Base-by-base conservation (phyloP, 306 rosid genomes). In the Rosa chinensis region DNA sequence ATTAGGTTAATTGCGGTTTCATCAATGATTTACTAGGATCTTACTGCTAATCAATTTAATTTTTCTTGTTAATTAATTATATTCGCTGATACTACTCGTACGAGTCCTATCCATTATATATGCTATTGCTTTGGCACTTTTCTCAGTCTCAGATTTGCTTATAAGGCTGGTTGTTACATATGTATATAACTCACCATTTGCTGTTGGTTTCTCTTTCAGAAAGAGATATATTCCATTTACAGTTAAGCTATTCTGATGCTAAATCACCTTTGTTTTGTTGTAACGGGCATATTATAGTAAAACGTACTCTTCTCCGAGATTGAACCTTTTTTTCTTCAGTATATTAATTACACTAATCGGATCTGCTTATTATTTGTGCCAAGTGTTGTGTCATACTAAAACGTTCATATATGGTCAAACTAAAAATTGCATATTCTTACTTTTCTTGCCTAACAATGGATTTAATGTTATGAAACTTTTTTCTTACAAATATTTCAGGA, bases 401-500 rank as follows among this genome's bases (percentile, higher is more conserved):
- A 58, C 28, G 8, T 62, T 62, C 17, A 35, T 20, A 64, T 25
- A 25, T 28, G 18, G 16, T 61, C 61, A 39, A 72, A 10, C 39
- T 32, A 16, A 9, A 49, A 72, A 20, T 50, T 44, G 56, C 64
- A 9, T 62, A 32, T 76, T 13, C 10, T 6, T 45, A 12, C 12
- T 8, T 4, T 21, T 14, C 45, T 42, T 45, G 59, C 10, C 10
- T 28, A 2, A 49, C 5, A 13, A 13, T 4, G 5, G 17, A 13
- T 12, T 16, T 49, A 20, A 55, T 47, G 43, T 13, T 0, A 5
- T 12, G 9, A 18, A 32, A 28, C 6, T 68, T 52, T 4, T 52
- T 70, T 28, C 32, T 71, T 50, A 14, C 9, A 7, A 58, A 10
- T 20, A 42, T 59, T 72, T 2, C 70, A 94, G 98, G 98, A 94